Evolutionary conservation across 2,329 filamentous ascomycete species (phyloP), one percentile per base, ranked within the genome.

Genomic region (Ceratocystis variospora): DNA sequence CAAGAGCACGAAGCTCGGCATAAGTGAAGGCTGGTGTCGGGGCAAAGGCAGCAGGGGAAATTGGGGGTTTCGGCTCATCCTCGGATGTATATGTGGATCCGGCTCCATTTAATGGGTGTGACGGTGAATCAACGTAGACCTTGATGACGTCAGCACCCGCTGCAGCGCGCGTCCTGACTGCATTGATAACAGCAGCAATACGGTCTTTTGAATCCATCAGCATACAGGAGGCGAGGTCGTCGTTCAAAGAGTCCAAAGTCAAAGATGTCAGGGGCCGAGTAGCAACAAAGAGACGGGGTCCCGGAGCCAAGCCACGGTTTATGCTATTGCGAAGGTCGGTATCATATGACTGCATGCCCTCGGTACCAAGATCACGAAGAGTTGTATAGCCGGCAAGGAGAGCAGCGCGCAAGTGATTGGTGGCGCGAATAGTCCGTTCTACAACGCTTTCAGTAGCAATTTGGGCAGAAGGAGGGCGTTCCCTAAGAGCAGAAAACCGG

Each of bases 321-420:
- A 84, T 77, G 44, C 78, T 77, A 71, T 84, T 79, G 8, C 81
- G 76, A 2, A 84, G 72, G 65, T 77, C 77, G 48, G 77, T 77
- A 71, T 84, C 81, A 33, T 77, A 77, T 46, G 79, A 77, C 33
- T 76, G 74, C 68, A 83, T 75, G 0, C 77, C 77, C 70, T 84
- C 81, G 2, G 80, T 81, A 15, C 81, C 80, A 0, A 83, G 75
- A 71, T 84, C 81, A 55, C 81, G 76, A 71, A 83, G 83, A 1
- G 81, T 83, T 0, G 81, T 86, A 74, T 81, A 85, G 5, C 83
- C 83, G 0, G 82, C 80, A 22, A 80, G 73, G 8, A 86, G 74
- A 1, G 80, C 82, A 0, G 76, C 75, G 57, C 79, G 79, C 68
- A 77, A 77, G 68, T 83, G 79, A 68, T 83, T 81, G 6, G 79